A percentile compares a stretch with the other conserved stretches of the same genome.
Evolutionary conservation across 2,329 filamentous ascomycete species (phyloP).

Genomic region (Monilinia fructicola): DNA sequence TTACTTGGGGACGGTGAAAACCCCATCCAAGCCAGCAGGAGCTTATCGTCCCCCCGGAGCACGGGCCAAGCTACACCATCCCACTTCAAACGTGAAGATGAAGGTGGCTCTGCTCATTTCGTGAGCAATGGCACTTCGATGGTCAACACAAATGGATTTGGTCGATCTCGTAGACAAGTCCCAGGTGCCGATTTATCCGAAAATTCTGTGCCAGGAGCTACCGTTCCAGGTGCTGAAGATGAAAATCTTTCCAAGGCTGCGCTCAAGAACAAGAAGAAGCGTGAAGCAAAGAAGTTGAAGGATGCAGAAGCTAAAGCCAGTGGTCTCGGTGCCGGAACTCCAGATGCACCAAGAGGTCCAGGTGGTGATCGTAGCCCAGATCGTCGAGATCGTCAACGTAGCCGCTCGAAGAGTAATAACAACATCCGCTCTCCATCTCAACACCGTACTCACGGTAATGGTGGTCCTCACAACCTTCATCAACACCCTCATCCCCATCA

Average conservation of each 20-base stretch:
- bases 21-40: constrained; percentile 93
- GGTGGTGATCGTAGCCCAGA: constrained; percentile 38
- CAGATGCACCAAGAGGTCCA: constrained; percentile 29
- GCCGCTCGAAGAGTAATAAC: constrained; percentile 47
- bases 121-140: constrained; percentile 74
- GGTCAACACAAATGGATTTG: constrained; percentile 73
- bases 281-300: constrained; percentile 86
- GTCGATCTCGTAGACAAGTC: constrained; percentile 68
- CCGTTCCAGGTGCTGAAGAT: constrained; percentile 60
- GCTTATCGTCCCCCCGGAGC: constrained; percentile 95
- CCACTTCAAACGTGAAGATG: constrained; percentile 96
- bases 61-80: constrained; percentile 81
- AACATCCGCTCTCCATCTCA: constrained; percentile 48
- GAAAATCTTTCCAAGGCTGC: constrained; percentile 80
- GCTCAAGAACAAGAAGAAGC: constrained; percentile 98
- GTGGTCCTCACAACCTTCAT: constrained; percentile 45
- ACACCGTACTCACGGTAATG: constrained; percentile 48
- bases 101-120: constrained; percentile 86
- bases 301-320: constrained; percentile 65
- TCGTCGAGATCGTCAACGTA: constrained; percentile 58
- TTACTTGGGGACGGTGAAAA: constrained; percentile 85
- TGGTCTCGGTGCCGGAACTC: constrained; percentile 41
- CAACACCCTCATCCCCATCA: constrained; percentile 28
- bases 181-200: constrained; percentile 80
- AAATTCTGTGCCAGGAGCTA: constrained; percentile 65